Evolutionary conservation across 2,329 filamentous ascomycete genomes (phyloP), one percentile per base, ranked within the genome.

Genomic region (Simplicillium sp.): DNA sequence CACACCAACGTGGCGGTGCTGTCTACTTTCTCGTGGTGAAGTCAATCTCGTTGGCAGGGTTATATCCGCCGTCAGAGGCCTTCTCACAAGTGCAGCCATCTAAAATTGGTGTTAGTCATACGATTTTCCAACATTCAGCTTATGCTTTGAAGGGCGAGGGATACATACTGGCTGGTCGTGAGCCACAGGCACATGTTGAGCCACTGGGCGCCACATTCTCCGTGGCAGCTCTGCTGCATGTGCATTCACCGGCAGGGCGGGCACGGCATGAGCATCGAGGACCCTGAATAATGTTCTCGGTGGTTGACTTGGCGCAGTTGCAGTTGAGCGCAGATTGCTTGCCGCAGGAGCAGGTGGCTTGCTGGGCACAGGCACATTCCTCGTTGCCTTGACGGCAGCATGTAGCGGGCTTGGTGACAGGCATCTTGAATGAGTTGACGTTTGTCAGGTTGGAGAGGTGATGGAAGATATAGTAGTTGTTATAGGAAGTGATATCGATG

Each of bases 261-360:
- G 84, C 80, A 51, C 87, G 77, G 71, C 88, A 94, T 35, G 84
- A 88, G 73, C 87, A 95, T 52, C 86, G 74, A 32, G 85, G 73
- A 7, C 87, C 87, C 7, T 70, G 61, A 42, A 86, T 59, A 33
- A 66, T 66, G 71, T 96, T 96, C 72, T 96, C 89, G 13, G 70
- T 64, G 4, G 72, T 48, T 4, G 88, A 75, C 63, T 87, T 89
- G 54, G 78, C 78, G 68, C 90, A 96, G 47, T 71, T 84, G 77
- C 90, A 97, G 60, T 89, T 73, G 37, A 95, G 78, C 38, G 90
- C 90, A 4, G 80, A 77, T 59, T 92, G 76, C 70, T 95, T 80
- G 57, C 90, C 90, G 61, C 90, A 97, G 13, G 87, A 94, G 77
- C 88, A 95, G 45, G 71, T 82, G 8, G 79, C 79, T 62, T 82